Base-by-base conservation (phyloP, 805 yeast genomes). In the Sungouiella thailandica region DNA sequence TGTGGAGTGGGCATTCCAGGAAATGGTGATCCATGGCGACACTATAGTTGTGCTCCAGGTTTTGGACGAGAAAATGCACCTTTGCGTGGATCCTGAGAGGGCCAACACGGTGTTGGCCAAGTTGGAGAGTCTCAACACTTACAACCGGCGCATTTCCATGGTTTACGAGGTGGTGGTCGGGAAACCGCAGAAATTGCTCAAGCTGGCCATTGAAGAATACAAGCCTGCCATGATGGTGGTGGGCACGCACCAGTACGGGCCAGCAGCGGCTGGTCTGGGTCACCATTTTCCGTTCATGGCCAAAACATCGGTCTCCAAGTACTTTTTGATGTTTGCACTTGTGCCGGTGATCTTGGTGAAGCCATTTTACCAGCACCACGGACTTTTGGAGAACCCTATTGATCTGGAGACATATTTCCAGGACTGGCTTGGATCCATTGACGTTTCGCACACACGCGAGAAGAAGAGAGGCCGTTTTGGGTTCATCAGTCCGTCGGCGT, bases 171-270 rank as follows among this genome's bases (percentile, higher is more conserved):
- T 58, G 11, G 70, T 56, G 17, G 52, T 65, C 15, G 72, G 72
- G 1, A 63, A 59, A 31, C 68, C 70, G 4, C 65, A 60, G 39
- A 60, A 62, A 38, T 36, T 57, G 14, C 48, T 67, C 39, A 57
- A 60, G 37, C 46, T 44, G 20, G 71, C 72, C 6, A 62, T 67
- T 15, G 58, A 55, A 17, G 71, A 65, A 42, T 67, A 61, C 41
- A 49, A 53, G 31, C 72, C 72, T 3, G 60, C 60, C n/a, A 64
- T 66, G 69, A 63, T 67, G 71, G 48, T 60, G 20, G 62, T 67
- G 16, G 72, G 72, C 2, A 60, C 68, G 7, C 66, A 61, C 37
- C 62, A 60, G 31, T 51, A 52, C 15, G 60, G 46, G 12, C 38
- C 25, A 25, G 40, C 38, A 6, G 31, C 43, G 6, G 14, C 25